Evolutionary conservation across 768 basidiomycete species (phyloP).

Genomic region (Lentinula detonsa): DNA sequence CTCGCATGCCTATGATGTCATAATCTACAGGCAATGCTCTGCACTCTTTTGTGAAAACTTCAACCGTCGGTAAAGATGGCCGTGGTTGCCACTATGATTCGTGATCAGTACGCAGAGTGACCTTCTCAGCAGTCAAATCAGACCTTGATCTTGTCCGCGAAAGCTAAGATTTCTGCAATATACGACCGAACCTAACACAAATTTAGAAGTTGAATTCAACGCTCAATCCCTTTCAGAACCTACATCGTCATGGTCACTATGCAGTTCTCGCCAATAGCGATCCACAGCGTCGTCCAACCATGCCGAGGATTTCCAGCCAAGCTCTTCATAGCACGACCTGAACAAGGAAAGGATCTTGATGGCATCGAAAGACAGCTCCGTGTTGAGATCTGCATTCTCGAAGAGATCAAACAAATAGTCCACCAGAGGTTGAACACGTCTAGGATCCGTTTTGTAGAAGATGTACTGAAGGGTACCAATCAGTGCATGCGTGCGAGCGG

Average conservation of each 20-base stretch:
- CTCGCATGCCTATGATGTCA: conserved; percentile 75
- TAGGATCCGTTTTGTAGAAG: conserved; percentile 76
- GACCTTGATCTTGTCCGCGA: conserved; percentile 70
- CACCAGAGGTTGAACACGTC: conserved; percentile 73
- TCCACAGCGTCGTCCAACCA: conserved; percentile 69
- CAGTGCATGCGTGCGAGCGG: neutral
- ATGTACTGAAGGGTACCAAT: conserved; percentile 46
- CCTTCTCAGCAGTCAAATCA: conserved; percentile 10
- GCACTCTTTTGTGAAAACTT: conserved; percentile 66
- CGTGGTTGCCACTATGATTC: conserved; percentile 51
- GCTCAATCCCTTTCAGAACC: conserved; percentile 13
- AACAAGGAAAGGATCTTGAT: conserved; percentile 65
- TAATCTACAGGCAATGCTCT: conserved; percentile 43
- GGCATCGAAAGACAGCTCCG: conserved; percentile 78
- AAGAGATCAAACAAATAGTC: conserved; percentile 66
- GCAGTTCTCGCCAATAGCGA: conserved; percentile 65
- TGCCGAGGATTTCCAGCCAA: conserved; percentile 74
- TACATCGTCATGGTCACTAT: conserved; percentile 77
- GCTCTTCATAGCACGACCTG: conserved; percentile 64
- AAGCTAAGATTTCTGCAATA: conserved; percentile 69
- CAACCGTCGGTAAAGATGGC: conserved; percentile 53
- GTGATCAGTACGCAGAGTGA: neutral
- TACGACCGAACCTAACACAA: conserved; percentile 56
- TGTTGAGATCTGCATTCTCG: conserved; percentile 65
- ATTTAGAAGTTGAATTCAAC: conserved; percentile 4